Percentiles rank a stretch among this genome's conserved stretches.
phyloP scores from a whole-genome alignment of 495 filamentous ascomycete genomes.

The Xylaria flabelliformis region DNA sequence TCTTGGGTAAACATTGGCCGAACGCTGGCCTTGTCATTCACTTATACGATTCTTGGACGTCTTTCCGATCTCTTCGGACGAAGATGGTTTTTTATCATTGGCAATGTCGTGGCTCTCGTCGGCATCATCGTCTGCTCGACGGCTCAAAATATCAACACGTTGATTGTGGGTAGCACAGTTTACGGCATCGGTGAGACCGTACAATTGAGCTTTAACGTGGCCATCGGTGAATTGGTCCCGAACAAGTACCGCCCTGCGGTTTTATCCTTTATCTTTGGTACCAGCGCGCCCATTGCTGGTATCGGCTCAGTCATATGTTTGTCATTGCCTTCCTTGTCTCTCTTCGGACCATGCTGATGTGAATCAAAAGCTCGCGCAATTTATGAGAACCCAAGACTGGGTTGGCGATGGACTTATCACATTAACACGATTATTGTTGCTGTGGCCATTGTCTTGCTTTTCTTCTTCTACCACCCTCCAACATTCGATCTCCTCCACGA shows the following conservation, averaged over 20 bases:
- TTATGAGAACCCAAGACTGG: constrained; percentile 42
- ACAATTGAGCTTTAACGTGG: constrained; percentile 50
- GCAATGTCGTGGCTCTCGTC: constrained; percentile 48
- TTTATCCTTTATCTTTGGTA: constrained; percentile 48
- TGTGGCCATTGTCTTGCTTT: constrained; percentile 45
- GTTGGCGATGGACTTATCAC: constrained; percentile 57
- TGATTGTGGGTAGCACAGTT: constrained; percentile 52
- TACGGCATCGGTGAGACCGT: constrained; percentile 46
- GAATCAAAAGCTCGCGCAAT: constrained; percentile 39
- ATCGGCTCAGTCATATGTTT: constrained; percentile 50
- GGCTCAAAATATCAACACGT: constrained; percentile 50
- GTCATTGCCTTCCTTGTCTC: background rate
- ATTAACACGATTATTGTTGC: constrained; percentile 50
- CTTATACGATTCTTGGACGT: constrained; percentile 51
- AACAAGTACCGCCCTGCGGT: constrained; percentile 48
- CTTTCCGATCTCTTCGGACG: constrained; percentile 62
- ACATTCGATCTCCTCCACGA: constrained; percentile 43
- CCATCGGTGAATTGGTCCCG: constrained; percentile 56
- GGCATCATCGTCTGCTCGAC: constrained; percentile 53
- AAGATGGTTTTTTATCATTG: constrained; percentile 57
- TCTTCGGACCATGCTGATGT: constrained; percentile 11
- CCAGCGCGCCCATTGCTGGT: constrained; percentile 47
- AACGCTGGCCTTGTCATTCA: constrained; percentile 43
- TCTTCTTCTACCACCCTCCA: constrained; percentile 50
- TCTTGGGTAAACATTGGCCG: constrained; percentile 46